Base-by-base conservation (phyloP, 495 filamentous ascomycete genomes). In the Coniosporium apollinis region DNA sequence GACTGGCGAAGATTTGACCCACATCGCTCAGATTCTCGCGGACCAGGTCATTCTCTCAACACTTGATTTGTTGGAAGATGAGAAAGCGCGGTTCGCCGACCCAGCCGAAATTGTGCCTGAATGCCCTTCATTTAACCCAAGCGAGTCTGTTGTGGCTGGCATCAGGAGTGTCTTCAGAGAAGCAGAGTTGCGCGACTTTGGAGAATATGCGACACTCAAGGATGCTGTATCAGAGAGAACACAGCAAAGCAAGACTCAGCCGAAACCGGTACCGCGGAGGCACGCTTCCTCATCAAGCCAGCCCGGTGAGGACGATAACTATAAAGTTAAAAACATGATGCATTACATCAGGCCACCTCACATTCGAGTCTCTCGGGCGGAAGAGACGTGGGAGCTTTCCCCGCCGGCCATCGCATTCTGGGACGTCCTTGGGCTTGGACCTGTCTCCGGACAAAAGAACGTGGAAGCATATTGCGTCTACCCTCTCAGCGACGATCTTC, bases 391-490 rank as follows among this genome's bases (percentile, higher is more conserved):
- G 22, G 80, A 91, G 22, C 61, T 92, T 21, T 61, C 93, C 25
- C 82, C 87, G 6, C 65, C 85, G 4, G 78, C 82, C 1, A 51
- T 94, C 6, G 50, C 67, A 0, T 99, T 96, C 47, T 96, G 91
- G 91, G 85, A 96, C 44, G 79, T 76, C 16, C 66, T 96, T 40
- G 79, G 82, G 4, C 66, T 99, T 17, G 74, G 71, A 14, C 89
- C 91, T 14, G 68, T 72, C 21, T 70, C 73, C 51, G 84, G 82
- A 1, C 42, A 62, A 1, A 99, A 94, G 55, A 72, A 93, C 47
- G 63, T 94, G 19, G 68, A 70, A 7, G 72, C 75, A 9, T 72
- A 84, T 45, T 91, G 82, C 45, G 64, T 94, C n/a, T 78, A 79
- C 48, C 83, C 86, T 5, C 52, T 62, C 22, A 55, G 62, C 19